Conservation (phyloP, 768 basidiomycete genomes). For the Cyclocybe cylindracea region DNA sequence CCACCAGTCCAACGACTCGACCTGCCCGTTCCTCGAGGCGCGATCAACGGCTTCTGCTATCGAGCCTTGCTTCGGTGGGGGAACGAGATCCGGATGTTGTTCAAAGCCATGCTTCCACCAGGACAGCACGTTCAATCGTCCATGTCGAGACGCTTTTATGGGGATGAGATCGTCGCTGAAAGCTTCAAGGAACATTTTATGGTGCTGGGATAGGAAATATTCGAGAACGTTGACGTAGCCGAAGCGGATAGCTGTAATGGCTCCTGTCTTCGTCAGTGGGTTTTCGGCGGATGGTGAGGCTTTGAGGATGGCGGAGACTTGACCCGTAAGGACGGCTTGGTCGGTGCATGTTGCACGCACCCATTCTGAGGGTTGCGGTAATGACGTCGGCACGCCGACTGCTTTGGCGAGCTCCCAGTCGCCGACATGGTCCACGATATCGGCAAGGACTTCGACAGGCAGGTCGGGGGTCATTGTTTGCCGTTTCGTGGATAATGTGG, state of each 20-base stretch:
- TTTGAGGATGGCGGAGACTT: conserved; percentile 59
- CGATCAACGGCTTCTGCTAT: conserved; percentile 75
- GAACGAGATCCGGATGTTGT: conserved; percentile 59
- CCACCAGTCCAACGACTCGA: conserved; percentile 85
- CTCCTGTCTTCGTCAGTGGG: conserved; percentile 72
- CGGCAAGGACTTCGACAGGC: conserved; percentile 74
- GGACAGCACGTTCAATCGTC: conserved; percentile 67
- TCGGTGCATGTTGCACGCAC: conserved; percentile 67
- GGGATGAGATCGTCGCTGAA: conserved; percentile 74
- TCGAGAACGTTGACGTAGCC: conserved; percentile 76
- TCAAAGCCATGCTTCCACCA: conserved; percentile 80
- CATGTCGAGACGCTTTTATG: conserved; percentile 75
- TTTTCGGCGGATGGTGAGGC: conserved; percentile 51
- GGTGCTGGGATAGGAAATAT: conserved; percentile 68
- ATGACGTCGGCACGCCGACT: conserved; percentile 70
- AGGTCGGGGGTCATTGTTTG: conserved; percentile 55
- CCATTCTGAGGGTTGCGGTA: conserved; percentile 73
- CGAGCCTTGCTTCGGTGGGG: conserved; percentile 52
- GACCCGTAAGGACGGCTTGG: conserved; percentile 68
- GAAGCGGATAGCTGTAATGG: conserved; percentile 66
- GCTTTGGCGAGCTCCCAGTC: conserved; percentile 86
- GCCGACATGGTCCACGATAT: conserved; percentile 76
- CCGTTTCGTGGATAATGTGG: conserved; percentile 27
- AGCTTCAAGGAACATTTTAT: conserved; percentile 60
- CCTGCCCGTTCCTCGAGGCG: conserved; percentile 76